These are phyloP conservation scores for Geotrichum aggregatum DNA, from an alignment of 1,139 yeast genomes.

Conservation along the genomic window DNA sequence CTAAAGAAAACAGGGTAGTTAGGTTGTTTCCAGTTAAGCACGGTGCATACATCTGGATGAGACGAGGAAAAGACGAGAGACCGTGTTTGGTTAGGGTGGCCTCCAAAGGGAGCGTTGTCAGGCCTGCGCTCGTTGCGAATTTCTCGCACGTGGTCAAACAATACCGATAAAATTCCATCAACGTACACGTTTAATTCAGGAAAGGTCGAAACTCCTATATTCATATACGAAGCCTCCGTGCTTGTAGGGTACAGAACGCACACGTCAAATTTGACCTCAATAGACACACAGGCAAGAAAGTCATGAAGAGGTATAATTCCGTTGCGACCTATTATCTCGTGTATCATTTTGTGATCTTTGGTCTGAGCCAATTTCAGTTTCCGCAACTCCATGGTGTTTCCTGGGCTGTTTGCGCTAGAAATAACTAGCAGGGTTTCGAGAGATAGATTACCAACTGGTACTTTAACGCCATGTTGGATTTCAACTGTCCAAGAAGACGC, in stretches of 20 bases:
- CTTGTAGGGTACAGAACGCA: slow-evolving; percentile 80
- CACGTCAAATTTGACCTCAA: slow-evolving; percentile 63
- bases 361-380: slow-evolving; percentile 22
- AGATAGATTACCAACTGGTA: slow-evolving; percentile 48
- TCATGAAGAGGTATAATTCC: slow-evolving; percentile 57
- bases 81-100: slow-evolving; percentile 39
- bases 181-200: slow-evolving; percentile 64
- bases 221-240: slow-evolving; percentile 53
- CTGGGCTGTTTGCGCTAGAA: slow-evolving; percentile 10
- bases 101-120: slow-evolving; percentile 23
- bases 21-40: slow-evolving; percentile 96
- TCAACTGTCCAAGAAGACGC: slow-evolving; percentile 68
- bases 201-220: slow-evolving; percentile 43
- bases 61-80: slow-evolving; percentile 79
- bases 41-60: slow-evolving; percentile 84
- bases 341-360: slow-evolving; percentile 36
- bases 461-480: slow-evolving; percentile 48
- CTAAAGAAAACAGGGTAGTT: slow-evolving; percentile 90
- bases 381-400: slow-evolving; percentile 10
- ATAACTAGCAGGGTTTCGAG: slow-evolving; percentile 42
- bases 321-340: slow-evolving; percentile 31
- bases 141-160: slow-evolving; percentile 67
- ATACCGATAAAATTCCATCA: slow-evolving; percentile 64
- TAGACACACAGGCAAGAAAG: slow-evolving; percentile 54
- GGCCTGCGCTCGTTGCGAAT: slow-evolving; percentile 27